Conservation (phyloP, 192 early-diverging fungal genomes). For the Coemansia sp. region DNA sequence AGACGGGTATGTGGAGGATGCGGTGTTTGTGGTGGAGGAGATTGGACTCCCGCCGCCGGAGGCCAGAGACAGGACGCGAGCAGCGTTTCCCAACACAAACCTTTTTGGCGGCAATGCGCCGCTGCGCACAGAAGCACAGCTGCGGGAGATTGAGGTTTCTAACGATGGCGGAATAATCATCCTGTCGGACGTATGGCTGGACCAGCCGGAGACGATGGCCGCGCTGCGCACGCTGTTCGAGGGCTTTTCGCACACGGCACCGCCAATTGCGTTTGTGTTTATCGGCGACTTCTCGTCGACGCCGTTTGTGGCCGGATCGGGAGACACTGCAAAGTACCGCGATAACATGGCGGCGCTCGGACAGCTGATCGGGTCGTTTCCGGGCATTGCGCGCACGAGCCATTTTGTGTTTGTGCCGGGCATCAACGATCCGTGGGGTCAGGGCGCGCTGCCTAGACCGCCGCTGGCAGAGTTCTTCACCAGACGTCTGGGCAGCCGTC, state of each 20-base stretch:
- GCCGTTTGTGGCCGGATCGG: constrained; percentile 65
- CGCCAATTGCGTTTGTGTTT: constrained; percentile 83
- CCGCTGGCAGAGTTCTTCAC: constrained; percentile 75
- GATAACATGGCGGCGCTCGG: constrained; percentile 45
- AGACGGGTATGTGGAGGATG: constrained; percentile 75
- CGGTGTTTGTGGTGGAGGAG: constrained; percentile 66
- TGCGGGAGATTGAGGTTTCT: constrained; percentile 60
- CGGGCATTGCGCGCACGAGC: constrained; percentile 34
- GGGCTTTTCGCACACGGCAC: constrained; percentile 64
- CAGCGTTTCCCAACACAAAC: constrained; percentile 40
- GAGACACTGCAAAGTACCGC: constrained; percentile 64
- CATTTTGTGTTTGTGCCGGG: constrained; percentile 93
- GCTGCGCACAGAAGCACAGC: constrained; percentile 36
- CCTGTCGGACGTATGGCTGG: constrained; percentile 85
- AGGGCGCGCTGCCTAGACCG: constrained; percentile 70
- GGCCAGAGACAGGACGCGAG: constrained; percentile 35
- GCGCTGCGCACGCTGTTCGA: constrained; percentile 73
- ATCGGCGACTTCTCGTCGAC: constrained; percentile 84
- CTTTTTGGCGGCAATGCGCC: constrained; percentile 48
- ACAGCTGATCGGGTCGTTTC: constrained; percentile 41
- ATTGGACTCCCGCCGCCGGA: constrained; percentile 81
- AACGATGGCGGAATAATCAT: constrained; percentile 69
- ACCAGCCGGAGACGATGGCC: constrained; percentile 74
- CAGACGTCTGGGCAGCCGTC: constrained; percentile 56
- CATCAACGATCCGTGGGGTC: constrained; percentile 77